phyloP scores from a whole-genome alignment of 306 rosid species.

The Cucumis cinereus region DNA sequence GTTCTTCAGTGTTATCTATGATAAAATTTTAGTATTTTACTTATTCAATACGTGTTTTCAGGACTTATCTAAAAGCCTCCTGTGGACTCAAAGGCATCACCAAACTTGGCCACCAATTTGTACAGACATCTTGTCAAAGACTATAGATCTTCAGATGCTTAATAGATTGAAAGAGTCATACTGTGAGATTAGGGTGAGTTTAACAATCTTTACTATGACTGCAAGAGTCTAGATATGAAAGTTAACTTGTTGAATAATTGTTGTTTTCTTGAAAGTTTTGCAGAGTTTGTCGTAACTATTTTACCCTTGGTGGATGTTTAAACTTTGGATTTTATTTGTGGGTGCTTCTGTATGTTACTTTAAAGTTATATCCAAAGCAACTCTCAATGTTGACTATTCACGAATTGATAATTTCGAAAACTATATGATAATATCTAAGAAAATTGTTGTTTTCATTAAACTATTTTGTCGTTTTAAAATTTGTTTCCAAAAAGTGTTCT shows the following conservation, averaged over 20 bases:
- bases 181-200: conserved; percentile 81
- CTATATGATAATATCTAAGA: background rate
- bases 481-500: background rate
- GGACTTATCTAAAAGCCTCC: conserved; percentile 90
- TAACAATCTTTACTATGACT: background rate
- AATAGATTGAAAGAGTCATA: conserved; percentile 76
- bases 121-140: conserved; percentile 71
- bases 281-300: background rate
- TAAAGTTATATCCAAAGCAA: background rate
- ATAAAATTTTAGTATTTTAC: background rate
- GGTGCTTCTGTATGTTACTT: background rate
- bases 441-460: background rate
- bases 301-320: background rate
- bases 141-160: conserved; percentile 70
- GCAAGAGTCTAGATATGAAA: background rate
- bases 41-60: conserved; percentile 21
- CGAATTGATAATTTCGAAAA: background rate
- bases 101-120: conserved; percentile 95
- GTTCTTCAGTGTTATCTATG: background rate
- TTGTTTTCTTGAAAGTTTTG: conserved; percentile 1
- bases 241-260: background rate
- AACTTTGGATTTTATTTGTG: background rate
- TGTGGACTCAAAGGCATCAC: conserved; percentile 96
- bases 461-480: background rate
- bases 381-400: background rate